phyloP scores from a whole-genome alignment of 441 rosid genomes.

The Geranium incanum region DNA sequence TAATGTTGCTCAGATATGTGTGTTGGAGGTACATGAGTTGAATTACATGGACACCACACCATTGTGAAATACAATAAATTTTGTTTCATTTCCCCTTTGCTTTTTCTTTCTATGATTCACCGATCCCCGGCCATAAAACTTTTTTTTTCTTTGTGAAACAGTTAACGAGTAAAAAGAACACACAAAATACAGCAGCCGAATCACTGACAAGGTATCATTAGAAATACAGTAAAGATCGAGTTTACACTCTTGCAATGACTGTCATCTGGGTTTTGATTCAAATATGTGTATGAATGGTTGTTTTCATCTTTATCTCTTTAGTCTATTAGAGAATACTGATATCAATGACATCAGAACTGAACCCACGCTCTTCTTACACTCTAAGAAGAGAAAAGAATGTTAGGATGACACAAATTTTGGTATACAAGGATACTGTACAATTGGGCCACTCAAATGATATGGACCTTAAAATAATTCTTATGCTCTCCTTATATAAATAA shows the following conservation, averaged over 20 bases:
- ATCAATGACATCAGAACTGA: neutral
- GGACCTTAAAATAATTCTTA: no score
- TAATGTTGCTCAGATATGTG: conserved; percentile 97
- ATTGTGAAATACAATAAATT: conserved; percentile 4
- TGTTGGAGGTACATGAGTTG: conserved; percentile 57
- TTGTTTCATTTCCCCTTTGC: conserved; percentile 11
- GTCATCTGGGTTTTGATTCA: neutral
- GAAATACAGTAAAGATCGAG: neutral
- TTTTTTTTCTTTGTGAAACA: conserved; percentile 26
- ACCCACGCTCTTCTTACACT: neutral
- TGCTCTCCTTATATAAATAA: no score
- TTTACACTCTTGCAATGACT: neutral
- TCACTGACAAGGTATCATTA: conserved; percentile 42
- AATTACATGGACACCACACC: conserved; percentile 8
- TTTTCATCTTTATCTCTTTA: neutral
- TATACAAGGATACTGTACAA: neutral
- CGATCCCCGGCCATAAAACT: conserved; percentile 5
- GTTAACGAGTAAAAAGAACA: conserved; percentile 32
- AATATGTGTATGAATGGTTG: neutral
- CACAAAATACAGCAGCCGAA: conserved; percentile 29
- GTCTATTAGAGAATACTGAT: neutral
- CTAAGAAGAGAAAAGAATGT: neutral
- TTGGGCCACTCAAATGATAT: no score
- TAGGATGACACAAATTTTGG: neutral
- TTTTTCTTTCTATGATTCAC: neutral